phyloP scores from a whole-genome alignment of 306 rosid species.

The Medicago lupulina region DNA sequence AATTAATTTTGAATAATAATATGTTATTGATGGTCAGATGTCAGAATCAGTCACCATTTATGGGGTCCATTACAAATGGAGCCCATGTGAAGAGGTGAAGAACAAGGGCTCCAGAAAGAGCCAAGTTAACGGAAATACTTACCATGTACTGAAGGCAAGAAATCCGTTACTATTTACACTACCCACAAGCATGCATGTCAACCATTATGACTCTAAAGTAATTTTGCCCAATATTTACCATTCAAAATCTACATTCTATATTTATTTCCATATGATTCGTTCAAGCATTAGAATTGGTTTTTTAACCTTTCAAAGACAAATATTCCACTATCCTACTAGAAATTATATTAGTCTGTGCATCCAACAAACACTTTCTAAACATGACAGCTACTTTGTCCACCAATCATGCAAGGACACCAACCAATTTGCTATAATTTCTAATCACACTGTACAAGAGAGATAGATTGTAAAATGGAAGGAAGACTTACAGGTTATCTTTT shows the following conservation, averaged over 20 bases:
- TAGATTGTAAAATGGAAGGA: conserved; percentile 38
- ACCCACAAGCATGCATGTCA: conserved; percentile 21
- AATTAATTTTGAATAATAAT: not conserved
- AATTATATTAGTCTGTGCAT: conserved; percentile 36
- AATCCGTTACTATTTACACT: not conserved
- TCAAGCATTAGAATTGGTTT: conserved; percentile 9
- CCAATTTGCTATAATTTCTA: conserved; percentile 30
- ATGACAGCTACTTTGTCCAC: conserved; percentile 29
- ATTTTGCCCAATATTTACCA: conserved; percentile 6
- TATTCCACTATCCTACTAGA: conserved; percentile 19
- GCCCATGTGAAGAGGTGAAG: conserved; percentile 30
- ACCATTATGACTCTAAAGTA: not conserved
- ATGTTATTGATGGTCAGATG: conserved; percentile 20
- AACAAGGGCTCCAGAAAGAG: conserved; percentile 32
- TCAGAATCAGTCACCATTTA: conserved; percentile 18
- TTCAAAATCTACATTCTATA: conserved; percentile 14
- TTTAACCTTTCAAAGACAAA: not conserved
- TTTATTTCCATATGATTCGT: not conserved
- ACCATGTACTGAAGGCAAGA: not conserved
- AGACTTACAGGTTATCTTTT: conserved; percentile 85
- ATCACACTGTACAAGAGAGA: conserved; percentile 19
- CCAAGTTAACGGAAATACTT: conserved; percentile 20
- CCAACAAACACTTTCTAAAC: conserved; percentile 26
- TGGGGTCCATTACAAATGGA: conserved; percentile 33
- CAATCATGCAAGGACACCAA: conserved; percentile 33